Conservation (phyloP, 805 yeast genomes). For the Saccharomycopsis amapae region DNA sequence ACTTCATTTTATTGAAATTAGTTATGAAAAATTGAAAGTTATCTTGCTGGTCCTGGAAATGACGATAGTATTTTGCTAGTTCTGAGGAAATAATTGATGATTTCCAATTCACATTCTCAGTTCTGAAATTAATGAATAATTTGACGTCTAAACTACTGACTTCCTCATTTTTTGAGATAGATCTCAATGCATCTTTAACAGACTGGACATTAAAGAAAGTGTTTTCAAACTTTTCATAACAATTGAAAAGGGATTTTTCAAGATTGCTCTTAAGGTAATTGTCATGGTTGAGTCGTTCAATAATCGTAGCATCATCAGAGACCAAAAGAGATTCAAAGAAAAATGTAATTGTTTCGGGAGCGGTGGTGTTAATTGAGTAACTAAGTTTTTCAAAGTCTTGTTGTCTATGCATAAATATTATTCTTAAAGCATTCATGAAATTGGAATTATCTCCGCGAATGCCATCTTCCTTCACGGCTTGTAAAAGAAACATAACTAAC, state of each 20-base stretch:
- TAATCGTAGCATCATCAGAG: constrained; percentile 27
- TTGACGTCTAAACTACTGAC: constrained; percentile 23
- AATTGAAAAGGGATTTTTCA: constrained; percentile 23
- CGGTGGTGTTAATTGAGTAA: constrained; percentile 26
- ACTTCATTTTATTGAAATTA: constrained; percentile 41
- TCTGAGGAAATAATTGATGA: constrained; percentile 39
- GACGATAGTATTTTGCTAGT: constrained; percentile 42
- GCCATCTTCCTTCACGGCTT: constrained; percentile 16
- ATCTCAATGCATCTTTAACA: constrained; percentile 17
- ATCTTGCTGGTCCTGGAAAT: constrained; percentile 60
- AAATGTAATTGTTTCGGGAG: constrained; percentile 21
- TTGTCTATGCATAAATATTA: constrained; percentile 30
- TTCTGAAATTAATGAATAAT: constrained; percentile 25
- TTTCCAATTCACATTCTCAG: constrained; percentile 31
- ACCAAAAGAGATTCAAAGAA: constrained; percentile 26
- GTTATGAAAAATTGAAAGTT: constrained; percentile 43
- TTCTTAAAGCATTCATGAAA: constrained; percentile 29
- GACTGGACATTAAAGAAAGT: constrained; percentile 22
- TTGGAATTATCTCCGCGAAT: constrained; percentile 18
- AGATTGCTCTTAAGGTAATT: constrained; percentile 21
- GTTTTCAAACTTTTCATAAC: constrained; percentile 24
- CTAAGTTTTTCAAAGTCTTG: constrained; percentile 26
- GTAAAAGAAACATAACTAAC: constrained; percentile 28
- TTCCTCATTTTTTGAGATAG: constrained; percentile 24
- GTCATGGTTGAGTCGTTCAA: constrained; percentile 21